Evolutionary conservation across 225 moss, liverwort and hornwort species (phyloP).

Genomic region (Takakia lepidozioides): DNA sequence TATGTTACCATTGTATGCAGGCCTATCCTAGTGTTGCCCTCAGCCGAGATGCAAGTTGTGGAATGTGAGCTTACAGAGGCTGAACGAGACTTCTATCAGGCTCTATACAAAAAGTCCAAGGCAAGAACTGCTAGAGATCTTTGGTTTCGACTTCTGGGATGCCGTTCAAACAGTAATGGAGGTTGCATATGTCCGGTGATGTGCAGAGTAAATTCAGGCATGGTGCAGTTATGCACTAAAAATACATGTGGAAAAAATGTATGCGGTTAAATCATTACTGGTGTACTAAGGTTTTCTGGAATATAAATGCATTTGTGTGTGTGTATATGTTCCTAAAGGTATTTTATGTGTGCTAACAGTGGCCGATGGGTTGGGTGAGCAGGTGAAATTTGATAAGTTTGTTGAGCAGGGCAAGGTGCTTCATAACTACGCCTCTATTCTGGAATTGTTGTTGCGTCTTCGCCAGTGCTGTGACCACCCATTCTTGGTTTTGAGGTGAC

Average conservation of each 20-base stretch:
- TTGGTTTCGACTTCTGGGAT: too few species aligned
- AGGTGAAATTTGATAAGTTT: conserved; percentile 90
- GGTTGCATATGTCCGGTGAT: too few species aligned
- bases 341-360: too few species aligned
- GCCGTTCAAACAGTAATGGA: too few species aligned
- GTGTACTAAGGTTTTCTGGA: too few species aligned
- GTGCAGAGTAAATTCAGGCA: too few species aligned
- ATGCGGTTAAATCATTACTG: too few species aligned
- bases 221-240: too few species aligned
- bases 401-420: conserved; percentile 95
- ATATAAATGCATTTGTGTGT: too few species aligned
- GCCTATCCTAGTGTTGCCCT: conserved; percentile 73
- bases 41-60: conserved; percentile 73
- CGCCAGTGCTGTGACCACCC: conserved; percentile 95
- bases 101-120: conserved; percentile 78
- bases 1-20: conserved; percentile 19
- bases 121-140: too few species aligned
- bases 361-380: conserved; percentile 13
- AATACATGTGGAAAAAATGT: too few species aligned
- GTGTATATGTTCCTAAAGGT: background rate
- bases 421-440: conserved; percentile 85
- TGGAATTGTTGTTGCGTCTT: conserved; percentile 77
- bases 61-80: conserved; percentile 74
- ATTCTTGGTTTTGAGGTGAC: conserved; percentile 75
- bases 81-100: conserved; percentile 84